phyloP scores from a whole-genome alignment of 257 asterid species.

The Mentha longifolia region DNA sequence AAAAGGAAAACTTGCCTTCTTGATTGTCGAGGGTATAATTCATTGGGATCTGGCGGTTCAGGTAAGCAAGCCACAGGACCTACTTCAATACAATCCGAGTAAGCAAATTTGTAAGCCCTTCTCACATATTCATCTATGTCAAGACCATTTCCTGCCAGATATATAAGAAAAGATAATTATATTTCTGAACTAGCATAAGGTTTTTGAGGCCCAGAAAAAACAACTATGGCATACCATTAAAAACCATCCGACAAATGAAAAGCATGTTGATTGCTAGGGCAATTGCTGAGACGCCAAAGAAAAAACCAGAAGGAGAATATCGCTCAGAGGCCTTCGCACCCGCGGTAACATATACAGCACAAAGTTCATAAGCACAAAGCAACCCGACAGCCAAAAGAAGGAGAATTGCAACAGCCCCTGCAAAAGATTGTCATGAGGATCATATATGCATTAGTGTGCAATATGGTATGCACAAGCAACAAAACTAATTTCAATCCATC shows the following conservation, averaged over 20 bases:
- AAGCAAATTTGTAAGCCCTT: conserved; percentile 95
- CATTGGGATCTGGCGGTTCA: conserved; percentile 98
- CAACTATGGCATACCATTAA: conserved; percentile 66
- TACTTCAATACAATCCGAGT: conserved; percentile 95
- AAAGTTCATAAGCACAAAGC: conserved; percentile 97
- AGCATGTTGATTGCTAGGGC: conserved; percentile 99
- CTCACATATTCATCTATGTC: conserved; percentile 97
- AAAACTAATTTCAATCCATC: conserved; percentile 2
- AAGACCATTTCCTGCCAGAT: conserved; percentile 81
- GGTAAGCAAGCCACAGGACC: conserved; percentile 96
- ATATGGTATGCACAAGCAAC: conserved; percentile 16
- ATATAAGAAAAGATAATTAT: conserved; percentile 33
- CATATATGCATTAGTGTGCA: conserved; percentile 24
- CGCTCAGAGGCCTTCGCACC: conserved; percentile 95
- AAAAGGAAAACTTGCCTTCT: conserved; percentile 63
- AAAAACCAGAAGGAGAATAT: conserved; percentile 97
- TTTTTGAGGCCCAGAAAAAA: conserved; percentile 26
- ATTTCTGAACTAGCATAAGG: conserved; percentile 7
- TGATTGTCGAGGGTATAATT: conserved; percentile 92
- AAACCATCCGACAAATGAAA: conserved; percentile 98
- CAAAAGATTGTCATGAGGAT: conserved; percentile 35
- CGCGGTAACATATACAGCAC: conserved; percentile 95
- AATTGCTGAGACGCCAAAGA: conserved; percentile 98
- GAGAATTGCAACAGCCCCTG: conserved; percentile 99
- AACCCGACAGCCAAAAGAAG: conserved; percentile 97